Base-by-base conservation (phyloP, 345 rosid species). In the Garcia nutans region DNA sequence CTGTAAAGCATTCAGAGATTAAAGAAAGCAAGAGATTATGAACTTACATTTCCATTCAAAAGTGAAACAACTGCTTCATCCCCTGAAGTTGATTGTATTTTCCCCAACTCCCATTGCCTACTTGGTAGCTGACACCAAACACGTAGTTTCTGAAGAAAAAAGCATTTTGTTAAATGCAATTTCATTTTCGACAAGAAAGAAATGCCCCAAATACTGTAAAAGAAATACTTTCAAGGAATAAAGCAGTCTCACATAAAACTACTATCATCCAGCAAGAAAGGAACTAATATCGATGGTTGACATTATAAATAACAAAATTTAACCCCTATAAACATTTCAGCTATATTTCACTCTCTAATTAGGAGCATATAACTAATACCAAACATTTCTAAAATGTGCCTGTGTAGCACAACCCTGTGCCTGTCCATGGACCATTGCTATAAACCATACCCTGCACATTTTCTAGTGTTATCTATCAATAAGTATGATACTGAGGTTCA, bases 101-200 rank as follows among this genome's bases (percentile, higher is more conserved):
- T 89, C 76, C 99, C 99, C 71, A 82, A 84, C 66, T 79, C 90
- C 99, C 99, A 96, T 63, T 72, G 75, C 70, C 92, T 93, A 79
- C 79, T 81, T 26, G 83, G 73, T 24, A 77, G 82, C 52, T 79
- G 90, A 84, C 97, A 96, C 98, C 99, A 93, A 71, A 96, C 89
- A 78, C 78, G 75, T 65, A 96, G 92, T 85, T 88, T 91, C 99
- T 93, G 89, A 71, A 77, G 80, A 55, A 60, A 59, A 49, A 57
- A 10, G 50, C 10, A 47, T 59, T 31, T 33, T 63, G 3, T 26
- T 65, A 47, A 59, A 52, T 4, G 12, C 56, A 45, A 55, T 33
- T 24, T 47, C 41, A 28, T 9, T 72, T 72, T 12, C 8, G n/a
- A 54, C 31, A 57, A 37, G 59, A n/a, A 57, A 17, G 22, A 15